phyloP scores from a whole-genome alignment of 257 asterid genomes.

The Solanum infundibuliforme region DNA sequence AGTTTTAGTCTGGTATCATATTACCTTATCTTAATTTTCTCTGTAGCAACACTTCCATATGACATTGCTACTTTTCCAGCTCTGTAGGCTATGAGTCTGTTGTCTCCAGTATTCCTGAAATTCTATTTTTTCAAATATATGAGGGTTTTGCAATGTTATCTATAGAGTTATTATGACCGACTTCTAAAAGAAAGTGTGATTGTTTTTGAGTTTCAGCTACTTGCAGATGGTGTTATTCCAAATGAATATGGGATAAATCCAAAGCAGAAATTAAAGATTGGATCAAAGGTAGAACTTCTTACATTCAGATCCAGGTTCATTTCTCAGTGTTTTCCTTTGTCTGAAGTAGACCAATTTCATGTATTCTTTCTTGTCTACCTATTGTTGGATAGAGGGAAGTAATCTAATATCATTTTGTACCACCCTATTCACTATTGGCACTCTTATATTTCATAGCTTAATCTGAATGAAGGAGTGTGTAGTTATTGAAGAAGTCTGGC shows the following conservation, averaged over 20 bases:
- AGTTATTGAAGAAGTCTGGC: not conserved
- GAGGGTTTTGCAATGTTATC: not conserved
- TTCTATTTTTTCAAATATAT: not conserved
- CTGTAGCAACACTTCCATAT: not conserved
- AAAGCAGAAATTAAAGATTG: slow-evolving; percentile 74
- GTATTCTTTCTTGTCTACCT: not conserved
- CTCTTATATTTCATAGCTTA: not conserved
- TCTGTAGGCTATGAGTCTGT: not conserved
- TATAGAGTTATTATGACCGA: not conserved
- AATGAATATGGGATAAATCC: slow-evolving; percentile 96
- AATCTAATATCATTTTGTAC: not conserved
- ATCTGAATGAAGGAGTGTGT: not conserved
- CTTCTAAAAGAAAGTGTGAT: not conserved
- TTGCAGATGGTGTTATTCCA: slow-evolving; percentile 97
- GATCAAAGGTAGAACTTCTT: slow-evolving; percentile 56
- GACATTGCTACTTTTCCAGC: not conserved
- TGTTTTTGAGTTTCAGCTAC: slow-evolving; percentile 40
- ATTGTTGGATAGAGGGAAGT: not conserved
- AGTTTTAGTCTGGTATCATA: not conserved
- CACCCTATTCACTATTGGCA: not conserved
- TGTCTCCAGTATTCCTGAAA: not conserved
- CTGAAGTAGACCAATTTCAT: not conserved
- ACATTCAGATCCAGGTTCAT: not conserved
- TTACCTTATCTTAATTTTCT: not conserved
- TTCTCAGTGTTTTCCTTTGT: not conserved